Evolutionary conservation across 495 filamentous ascomycete genomes (phyloP), one percentile per base, ranked within the genome.

Genomic region (Elasticomyces elasticus): DNA sequence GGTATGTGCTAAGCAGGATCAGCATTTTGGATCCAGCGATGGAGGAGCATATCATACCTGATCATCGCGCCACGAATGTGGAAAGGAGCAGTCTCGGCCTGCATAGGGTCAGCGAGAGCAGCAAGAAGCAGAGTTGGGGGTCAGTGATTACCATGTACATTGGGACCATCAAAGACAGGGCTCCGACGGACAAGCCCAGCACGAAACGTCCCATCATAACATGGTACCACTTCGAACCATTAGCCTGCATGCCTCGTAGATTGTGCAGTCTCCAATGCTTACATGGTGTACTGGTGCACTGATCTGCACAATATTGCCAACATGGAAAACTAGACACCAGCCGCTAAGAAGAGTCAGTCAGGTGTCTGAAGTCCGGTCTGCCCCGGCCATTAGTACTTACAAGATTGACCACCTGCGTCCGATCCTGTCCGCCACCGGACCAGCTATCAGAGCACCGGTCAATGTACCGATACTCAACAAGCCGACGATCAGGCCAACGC

Each of bases 1-100:
- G 87, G 74, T 92, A 92, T 30, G 77, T 76, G 46, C 78, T 38
- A 10, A 66, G 54, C 25, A 65, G 44, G 42, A 61, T 50, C 30
- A 15, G 7, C 30, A 7, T 15, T 7, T 7, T 33, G 15, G 30
- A 7, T 15, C 30, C 7, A 33, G 7, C 30, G n/a, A n/a, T 15
- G 30, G 30, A 7, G 15, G 7, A 33, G 7, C 30, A 33, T 7
- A 15, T 33, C 15, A 33, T 33, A 33, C 30, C 30, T 33, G 15
- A 33, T 33, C 30, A 33, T 33, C 30, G 30, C 30, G 49, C 59
- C 65, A 37, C 64, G 49, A 47, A 66, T 54, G 28, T 60, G 54
- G 4, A 54, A 13, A 1, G 64, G 64, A 15, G 63, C 52, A 10
- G 52, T 57, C 47, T 66, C 64, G 22, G 41, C 26, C n/a, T n/a